Conservation (phyloP, 139 green algal genomes). For the Coccomyxa sp. region DNA sequence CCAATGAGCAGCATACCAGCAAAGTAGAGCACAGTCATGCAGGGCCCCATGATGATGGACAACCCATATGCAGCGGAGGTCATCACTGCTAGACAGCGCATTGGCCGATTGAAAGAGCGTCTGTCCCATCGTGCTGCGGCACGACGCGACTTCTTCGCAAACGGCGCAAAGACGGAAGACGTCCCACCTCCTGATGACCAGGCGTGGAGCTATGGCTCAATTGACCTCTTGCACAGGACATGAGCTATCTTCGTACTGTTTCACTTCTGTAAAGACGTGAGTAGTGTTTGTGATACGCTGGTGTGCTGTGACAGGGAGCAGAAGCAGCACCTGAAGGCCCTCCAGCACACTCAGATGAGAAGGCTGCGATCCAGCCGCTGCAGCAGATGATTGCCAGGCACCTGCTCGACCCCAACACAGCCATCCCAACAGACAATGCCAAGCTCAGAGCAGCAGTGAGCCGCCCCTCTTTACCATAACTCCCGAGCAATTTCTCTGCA, state of each 20-base stretch:
- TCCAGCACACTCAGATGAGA: not conserved
- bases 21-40: no score
- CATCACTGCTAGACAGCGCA: conserved; percentile 4
- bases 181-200: no score
- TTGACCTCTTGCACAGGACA: not conserved
- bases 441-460: not conserved
- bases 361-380: not conserved
- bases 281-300: not conserved
- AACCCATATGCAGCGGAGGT: conserved; percentile 14
- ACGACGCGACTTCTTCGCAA: not conserved
- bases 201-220: not conserved
- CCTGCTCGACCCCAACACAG: conserved; percentile 23
- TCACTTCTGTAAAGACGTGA: not conserved
- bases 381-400: conserved; percentile 22
- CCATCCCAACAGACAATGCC: conserved; percentile 15
- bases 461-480: not conserved
- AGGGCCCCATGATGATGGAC: not conserved
- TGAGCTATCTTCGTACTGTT: not conserved
- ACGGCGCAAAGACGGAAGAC: no score
- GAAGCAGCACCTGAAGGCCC: not conserved
- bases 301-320: not conserved
- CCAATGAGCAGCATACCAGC: no score
- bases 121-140: not conserved
- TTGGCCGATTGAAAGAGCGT: conserved; percentile 12
- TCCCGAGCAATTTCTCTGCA: not conserved